A percentile compares a stretch with the other conserved stretches of the same genome.
Evolutionary conservation across 352 stramenopile species (phyloP).

Genomic region (Pythium graminicola): DNA sequence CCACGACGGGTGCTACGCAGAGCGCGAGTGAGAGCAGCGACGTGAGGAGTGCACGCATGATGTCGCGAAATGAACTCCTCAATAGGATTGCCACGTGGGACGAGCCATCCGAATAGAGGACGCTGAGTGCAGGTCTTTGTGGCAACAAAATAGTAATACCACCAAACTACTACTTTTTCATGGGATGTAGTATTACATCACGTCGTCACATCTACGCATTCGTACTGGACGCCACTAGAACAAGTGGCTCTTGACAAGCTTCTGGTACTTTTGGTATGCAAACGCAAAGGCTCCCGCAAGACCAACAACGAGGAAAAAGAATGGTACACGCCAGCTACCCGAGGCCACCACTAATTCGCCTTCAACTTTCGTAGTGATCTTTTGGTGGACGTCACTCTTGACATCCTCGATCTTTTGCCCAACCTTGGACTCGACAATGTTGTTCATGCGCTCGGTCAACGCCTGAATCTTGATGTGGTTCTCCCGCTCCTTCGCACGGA

Average conservation of each 20-base stretch:
- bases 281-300: conserved; percentile 50
- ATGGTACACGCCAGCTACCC: conserved; percentile 70
- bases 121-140: no score
- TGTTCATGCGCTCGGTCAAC: conserved; percentile 63
- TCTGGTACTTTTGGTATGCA: conserved; percentile 84
- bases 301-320: conserved; percentile 68
- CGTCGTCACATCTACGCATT: no score
- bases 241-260: conserved; percentile 79
- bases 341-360: conserved; percentile 52
- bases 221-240: conserved; percentile 43
- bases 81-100: no score
- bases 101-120: no score
- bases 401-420: conserved; percentile 56
- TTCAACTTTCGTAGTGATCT: conserved; percentile 66
- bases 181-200: no score
- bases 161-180: no score
- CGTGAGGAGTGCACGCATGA: no score
- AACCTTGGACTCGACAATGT: conserved; percentile 71
- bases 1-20: no score
- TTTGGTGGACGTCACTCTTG: conserved; percentile 48
- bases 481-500: conserved; percentile 60
- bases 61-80: no score
- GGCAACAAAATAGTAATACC: no score
- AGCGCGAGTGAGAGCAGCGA: no score
- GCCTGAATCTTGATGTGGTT: conserved; percentile 69